Percentiles rank a stretch among this genome's conserved stretches.
Evolutionary conservation across 768 basidiomycete genomes (phyloP).

Genomic region (Amanita thiersii): DNA sequence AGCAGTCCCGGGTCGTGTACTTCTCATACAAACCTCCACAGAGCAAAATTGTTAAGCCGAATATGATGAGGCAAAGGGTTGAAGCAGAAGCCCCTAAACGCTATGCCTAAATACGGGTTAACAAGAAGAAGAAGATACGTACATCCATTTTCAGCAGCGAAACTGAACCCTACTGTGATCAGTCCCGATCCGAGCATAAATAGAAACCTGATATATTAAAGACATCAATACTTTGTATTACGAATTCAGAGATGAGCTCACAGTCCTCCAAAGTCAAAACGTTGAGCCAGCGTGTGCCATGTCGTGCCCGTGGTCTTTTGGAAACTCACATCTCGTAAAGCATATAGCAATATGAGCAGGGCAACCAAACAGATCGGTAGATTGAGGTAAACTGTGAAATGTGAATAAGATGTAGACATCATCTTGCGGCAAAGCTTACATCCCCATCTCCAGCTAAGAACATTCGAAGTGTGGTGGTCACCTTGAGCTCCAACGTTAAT

Average conservation of each 20-base stretch:
- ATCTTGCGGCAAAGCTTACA: constrained; percentile 43
- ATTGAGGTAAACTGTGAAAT: constrained; percentile 67
- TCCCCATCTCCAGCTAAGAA: constrained; percentile 74
- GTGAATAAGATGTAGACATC: constrained; percentile 11
- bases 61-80: constrained; percentile 51
- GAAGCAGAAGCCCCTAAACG: constrained; percentile 52
- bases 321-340: constrained; percentile 52
- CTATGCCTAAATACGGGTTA: constrained; percentile 10
- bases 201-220: constrained; percentile 36
- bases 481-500: constrained; percentile 19
- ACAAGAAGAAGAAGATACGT: constrained; percentile 21
- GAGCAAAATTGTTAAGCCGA: constrained; percentile 47
- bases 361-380: constrained; percentile 65
- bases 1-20: constrained; percentile 54
- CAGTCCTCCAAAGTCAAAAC: constrained; percentile 77
- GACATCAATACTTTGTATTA: background rate
- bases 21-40: constrained; percentile 63
- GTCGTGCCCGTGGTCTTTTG: constrained; percentile 38
- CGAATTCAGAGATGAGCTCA: constrained; percentile 28
- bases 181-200: constrained; percentile 72
- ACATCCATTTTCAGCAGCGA: constrained; percentile 65
- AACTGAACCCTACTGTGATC: constrained; percentile 75
- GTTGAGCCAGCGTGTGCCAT: constrained; percentile 43
- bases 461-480: constrained; percentile 19
- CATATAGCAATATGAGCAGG: constrained; percentile 43